A percentile compares a stretch with the other conserved stretches of the same genome.
phyloP scores from a whole-genome alignment of 2,329 filamentous ascomycete genomes.

The Penicillium sp. region DNA sequence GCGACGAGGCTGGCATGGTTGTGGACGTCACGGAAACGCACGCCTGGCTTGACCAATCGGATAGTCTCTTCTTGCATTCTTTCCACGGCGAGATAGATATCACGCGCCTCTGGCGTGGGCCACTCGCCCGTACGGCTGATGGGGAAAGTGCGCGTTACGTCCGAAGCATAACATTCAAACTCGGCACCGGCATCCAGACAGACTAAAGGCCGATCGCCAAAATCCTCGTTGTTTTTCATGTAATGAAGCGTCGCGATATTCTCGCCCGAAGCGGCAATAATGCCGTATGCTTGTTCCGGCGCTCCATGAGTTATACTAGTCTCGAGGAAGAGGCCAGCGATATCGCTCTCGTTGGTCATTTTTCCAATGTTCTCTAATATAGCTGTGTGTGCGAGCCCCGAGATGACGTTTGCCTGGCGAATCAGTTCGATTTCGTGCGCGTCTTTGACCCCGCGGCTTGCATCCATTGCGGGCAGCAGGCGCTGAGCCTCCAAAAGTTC shows the following conservation, averaged over 20 bases:
- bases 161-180: conserved; percentile 67
- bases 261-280: conserved; percentile 76
- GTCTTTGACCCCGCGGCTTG: conserved; percentile 67
- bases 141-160: conserved; percentile 82
- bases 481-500: conserved; percentile 24
- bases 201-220: conserved; percentile 70
- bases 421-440: conserved; percentile 71
- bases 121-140: conserved; percentile 56
- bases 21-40: conserved; percentile 79
- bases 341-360: conserved; percentile 73
- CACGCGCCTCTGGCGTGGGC: conserved; percentile 60
- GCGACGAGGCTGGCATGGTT: conserved; percentile 74
- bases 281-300: conserved; percentile 80
- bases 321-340: conserved; percentile 76
- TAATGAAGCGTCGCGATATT: conserved; percentile 87
- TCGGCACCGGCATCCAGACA: conserved; percentile 81
- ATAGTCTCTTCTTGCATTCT: conserved; percentile 83
- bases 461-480: conserved; percentile 57
- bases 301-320: conserved; percentile 70
- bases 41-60: conserved; percentile 65
- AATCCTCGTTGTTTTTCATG: conserved; percentile 68
- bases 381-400: conserved; percentile 61
- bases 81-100: conserved; percentile 78
- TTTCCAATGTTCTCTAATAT: conserved; percentile 59
- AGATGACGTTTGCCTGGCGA: conserved; percentile 67